A percentile compares a stretch with the other conserved stretches of the same genome.
Conservation (phyloP, 305 asterid genomes). For the Fraxinus paxiana region DNA sequence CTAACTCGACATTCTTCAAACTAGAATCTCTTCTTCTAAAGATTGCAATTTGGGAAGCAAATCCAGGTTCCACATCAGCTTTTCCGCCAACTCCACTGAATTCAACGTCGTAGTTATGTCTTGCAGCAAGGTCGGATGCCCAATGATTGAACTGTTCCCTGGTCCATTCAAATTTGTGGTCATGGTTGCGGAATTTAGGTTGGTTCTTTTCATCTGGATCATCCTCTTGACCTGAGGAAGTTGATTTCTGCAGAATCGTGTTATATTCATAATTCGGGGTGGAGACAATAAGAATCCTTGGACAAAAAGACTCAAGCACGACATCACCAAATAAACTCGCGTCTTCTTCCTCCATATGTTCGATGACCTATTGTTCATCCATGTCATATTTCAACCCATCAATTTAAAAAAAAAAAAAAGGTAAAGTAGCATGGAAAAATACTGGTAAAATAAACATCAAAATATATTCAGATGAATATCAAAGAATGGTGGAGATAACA, state of each 20-base stretch:
- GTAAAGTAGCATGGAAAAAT: neutral
- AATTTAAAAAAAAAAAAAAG: neutral
- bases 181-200: slow-evolving; percentile 76
- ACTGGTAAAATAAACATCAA: neutral
- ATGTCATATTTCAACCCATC: slow-evolving; percentile 7
- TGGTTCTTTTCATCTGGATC: slow-evolving; percentile 60
- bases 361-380: slow-evolving; percentile 60
- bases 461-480: neutral
- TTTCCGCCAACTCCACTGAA: slow-evolving; percentile 87
- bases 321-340: slow-evolving; percentile 72
- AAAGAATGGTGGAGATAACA: neutral
- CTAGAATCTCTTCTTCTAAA: slow-evolving; percentile 50
- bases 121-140: slow-evolving; percentile 65
- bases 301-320: slow-evolving; percentile 61
- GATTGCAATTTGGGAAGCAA: slow-evolving; percentile 87
- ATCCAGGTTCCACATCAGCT: slow-evolving; percentile 71
- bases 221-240: slow-evolving; percentile 55
- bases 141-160: slow-evolving; percentile 68
- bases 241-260: slow-evolving; percentile 66
- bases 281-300: slow-evolving; percentile 72
- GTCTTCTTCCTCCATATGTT: slow-evolving; percentile 87
- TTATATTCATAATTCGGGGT: slow-evolving; percentile 95
- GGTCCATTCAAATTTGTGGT: slow-evolving; percentile 95
- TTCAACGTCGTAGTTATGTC: slow-evolving; percentile 57
- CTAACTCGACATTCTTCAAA: slow-evolving; percentile 25